phyloP scores from a whole-genome alignment of 805 yeast species.

The Torulaspora indica region DNA sequence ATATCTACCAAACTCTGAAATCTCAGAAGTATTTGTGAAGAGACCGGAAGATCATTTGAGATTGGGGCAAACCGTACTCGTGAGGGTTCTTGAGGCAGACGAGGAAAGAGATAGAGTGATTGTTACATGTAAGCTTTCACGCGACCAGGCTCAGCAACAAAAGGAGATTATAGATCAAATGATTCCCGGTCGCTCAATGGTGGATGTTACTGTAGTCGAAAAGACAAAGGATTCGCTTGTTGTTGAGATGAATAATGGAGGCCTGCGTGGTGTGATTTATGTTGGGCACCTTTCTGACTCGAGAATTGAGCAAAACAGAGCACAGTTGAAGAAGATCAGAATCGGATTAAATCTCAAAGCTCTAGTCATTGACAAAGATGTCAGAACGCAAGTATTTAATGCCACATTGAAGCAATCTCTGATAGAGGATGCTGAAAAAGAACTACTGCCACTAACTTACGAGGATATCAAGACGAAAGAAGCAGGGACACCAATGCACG shows the following conservation, averaged over 20 bases:
- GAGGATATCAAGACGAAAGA: slow-evolving; percentile 47
- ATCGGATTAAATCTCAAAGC: slow-evolving; percentile 60
- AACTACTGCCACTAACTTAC: slow-evolving; percentile 52
- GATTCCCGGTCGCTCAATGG: slow-evolving; percentile 57
- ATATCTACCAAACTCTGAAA: slow-evolving; percentile 79
- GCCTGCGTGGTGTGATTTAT: slow-evolving; percentile 64
- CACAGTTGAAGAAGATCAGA: slow-evolving; percentile 52
- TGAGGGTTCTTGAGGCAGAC: slow-evolving; percentile 58
- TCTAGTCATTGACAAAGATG: slow-evolving; percentile 63
- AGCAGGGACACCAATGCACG: slow-evolving; percentile 50
- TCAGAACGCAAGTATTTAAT: slow-evolving; percentile 54
- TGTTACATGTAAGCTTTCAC: slow-evolving; percentile 70
- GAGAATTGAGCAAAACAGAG: slow-evolving; percentile 67
- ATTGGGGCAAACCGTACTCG: slow-evolving; percentile 78
- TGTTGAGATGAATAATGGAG: slow-evolving; percentile 50
- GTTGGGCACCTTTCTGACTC: slow-evolving; percentile 76
- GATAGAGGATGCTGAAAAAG: slow-evolving; percentile 54
- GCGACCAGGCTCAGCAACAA: slow-evolving; percentile 42
- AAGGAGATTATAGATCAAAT: slow-evolving; percentile 48
- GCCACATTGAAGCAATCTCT: slow-evolving; percentile 63
- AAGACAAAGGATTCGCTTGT: slow-evolving; percentile 69
- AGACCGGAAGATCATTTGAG: slow-evolving; percentile 74
- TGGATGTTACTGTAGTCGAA: slow-evolving; percentile 59
- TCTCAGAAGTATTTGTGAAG: slow-evolving; percentile 79
- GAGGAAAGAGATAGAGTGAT: slow-evolving; percentile 49